phyloP scores from a whole-genome alignment of 2,329 filamentous ascomycete species.

The Dactylonectria estremocensis region DNA sequence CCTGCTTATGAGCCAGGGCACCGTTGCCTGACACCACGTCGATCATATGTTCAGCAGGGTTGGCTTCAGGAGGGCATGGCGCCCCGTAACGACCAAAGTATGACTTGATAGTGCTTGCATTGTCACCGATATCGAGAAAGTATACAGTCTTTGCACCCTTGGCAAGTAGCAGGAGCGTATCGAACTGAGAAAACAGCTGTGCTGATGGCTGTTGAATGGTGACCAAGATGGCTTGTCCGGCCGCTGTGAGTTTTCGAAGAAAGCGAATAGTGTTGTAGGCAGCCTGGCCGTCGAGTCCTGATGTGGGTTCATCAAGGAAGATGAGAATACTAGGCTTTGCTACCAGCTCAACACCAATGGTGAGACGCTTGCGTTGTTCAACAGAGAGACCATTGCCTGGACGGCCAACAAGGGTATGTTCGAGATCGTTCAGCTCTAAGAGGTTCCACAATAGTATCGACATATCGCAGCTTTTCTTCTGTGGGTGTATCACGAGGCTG shows the following conservation, averaged over 20 bases:
- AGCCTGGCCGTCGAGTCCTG: slow-evolving; percentile 75
- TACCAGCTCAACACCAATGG: slow-evolving; percentile 70
- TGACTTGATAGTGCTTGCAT: slow-evolving; percentile 62
- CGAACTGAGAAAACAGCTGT: slow-evolving; percentile 74
- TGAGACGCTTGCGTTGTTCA: slow-evolving; percentile 62
- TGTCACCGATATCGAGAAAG: slow-evolving; percentile 55
- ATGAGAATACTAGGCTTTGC: slow-evolving; percentile 69
- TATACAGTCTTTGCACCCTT: slow-evolving; percentile 74
- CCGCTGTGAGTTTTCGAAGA: slow-evolving; percentile 72
- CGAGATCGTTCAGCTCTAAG: slow-evolving; percentile 66
- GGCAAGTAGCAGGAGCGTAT: slow-evolving; percentile 72
- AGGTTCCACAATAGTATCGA: slow-evolving; percentile 76
- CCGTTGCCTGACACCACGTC: slow-evolving; percentile 66
- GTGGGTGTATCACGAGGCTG: slow-evolving; percentile 70
- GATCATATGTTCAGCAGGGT: slow-evolving; percentile 85
- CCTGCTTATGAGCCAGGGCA: slow-evolving; percentile 59
- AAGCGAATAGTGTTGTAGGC: slow-evolving; percentile 58
- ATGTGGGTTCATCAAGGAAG: slow-evolving; percentile 72
- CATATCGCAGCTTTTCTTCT: slow-evolving; percentile 76
- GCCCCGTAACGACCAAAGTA: slow-evolving; percentile 80
- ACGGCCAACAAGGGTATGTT: neutral
- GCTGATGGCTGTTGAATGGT: slow-evolving; percentile 79
- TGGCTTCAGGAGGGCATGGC: slow-evolving; percentile 73
- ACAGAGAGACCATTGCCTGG: slow-evolving; percentile 15
- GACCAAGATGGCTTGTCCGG: slow-evolving; percentile 74